Evolutionary conservation across 2,329 filamentous ascomycete genomes (phyloP), one percentile per base, ranked within the genome.

Genomic region (Helicocarpus griseus): DNA sequence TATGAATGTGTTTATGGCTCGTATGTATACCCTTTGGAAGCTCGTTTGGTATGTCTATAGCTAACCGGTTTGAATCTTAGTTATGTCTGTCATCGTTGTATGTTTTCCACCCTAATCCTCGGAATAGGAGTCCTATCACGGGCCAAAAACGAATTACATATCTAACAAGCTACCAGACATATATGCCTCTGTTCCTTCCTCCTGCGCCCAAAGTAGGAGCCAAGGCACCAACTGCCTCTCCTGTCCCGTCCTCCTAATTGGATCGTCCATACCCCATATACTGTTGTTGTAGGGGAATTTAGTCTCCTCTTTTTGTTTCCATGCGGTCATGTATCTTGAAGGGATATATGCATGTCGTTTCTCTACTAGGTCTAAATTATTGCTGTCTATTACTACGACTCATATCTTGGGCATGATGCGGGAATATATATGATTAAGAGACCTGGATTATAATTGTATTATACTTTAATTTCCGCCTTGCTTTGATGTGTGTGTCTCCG

Each of bases 1-100:
- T 65, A 84, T 93, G 69, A 83, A 82, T 51, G 82, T 93, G 51
- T 78, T 83, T 68, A 93, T 94, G 86, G 82, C 87, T 19, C 63
- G 86, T 89, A 75, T 62, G 83, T 78, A 39, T 14, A 47, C 19
- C 51, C 47, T 6, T 44, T 26, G 45, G 11, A 28, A 13, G 54
- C 7, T 11, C n/a, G n/a, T n/a, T n/a, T n/a, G n/a, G n/a, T n/a
- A n/a, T n/a, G n/a, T n/a, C n/a, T n/a, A n/a, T n/a, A n/a, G n/a
- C n/a, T 39, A 19, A 33, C 29, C 2, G 8, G 9, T 21, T 31
- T 35, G 28, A 19, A 21, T 38, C 14, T n/a, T 54, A 84, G 81
- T 81, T 54, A 78, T 84, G 77, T 76, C 81, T 36, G 73, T 85
- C 46, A 70, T 65, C 53, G 69, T 76, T 54, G 72, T 75, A 73